Evolutionary conservation across 371 early-diverging fungal species (phyloP), one percentile per base, ranked within the genome.

Genomic region (Rhizopus sp.): DNA sequence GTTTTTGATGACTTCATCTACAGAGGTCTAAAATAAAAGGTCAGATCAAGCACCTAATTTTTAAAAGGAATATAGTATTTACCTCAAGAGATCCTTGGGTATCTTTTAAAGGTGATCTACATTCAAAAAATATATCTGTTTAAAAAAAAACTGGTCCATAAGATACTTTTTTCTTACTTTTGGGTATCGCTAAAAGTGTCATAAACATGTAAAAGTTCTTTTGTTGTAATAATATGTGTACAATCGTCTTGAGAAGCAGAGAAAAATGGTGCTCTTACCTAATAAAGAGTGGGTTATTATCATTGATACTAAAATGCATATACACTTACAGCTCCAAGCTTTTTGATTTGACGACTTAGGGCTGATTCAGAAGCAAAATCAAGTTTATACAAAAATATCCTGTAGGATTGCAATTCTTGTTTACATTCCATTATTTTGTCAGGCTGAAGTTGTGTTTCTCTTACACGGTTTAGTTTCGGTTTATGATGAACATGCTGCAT

Each of bases 151-250:
- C 7, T 10, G 38, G 7, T 10, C 13, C 13, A 5, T 37, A 37
- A 37, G 38, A 2, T 37, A 37, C 5, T 10, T 13, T 37, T 37
- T 37, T 23, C 23, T 23, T 23, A 41, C 41, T 41, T 15, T 41
- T 10, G 41, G 41, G 41, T 41, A 41, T 41, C 41, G 41, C 15
- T 41, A 6, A 41, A 10, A n/a, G 41, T 41, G 6, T 41, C 15
- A 15, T 41, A 37, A 5, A 37, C 7, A 37, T 41, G 6, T 41
- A n/a, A 6, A n/a, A 41, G 10, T n/a, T 10, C 41, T 41, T 41
- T 41, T 41, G 46, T 46, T 46, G 46, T 46, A 23, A 46, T 46
- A 8, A 46, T 29, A 46, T 46, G 46, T 46, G 46, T 46, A 46
- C 46, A 46, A 29, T 46, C 46, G 17, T 16, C 38, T 37, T 37